phyloP scores from a whole-genome alignment of 331 rosid species.

The Phaseolus coccineus region DNA sequence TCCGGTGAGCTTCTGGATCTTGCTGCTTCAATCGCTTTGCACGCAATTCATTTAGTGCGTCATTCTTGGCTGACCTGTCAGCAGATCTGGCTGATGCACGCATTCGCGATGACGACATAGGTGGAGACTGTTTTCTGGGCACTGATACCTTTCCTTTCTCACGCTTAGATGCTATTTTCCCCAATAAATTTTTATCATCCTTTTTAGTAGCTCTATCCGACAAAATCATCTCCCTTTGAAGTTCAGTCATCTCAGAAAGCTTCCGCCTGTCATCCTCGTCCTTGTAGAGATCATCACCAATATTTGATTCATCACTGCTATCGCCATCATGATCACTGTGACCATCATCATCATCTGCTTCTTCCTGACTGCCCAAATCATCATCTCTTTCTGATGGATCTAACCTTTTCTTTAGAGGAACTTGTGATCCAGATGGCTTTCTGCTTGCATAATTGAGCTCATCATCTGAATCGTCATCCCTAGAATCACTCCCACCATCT shows the following conservation, averaged over 20 bases:
- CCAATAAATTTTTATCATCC: conserved; percentile 78
- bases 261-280: conserved; percentile 78
- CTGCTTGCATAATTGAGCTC: conserved; percentile 66
- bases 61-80: conserved; percentile 90
- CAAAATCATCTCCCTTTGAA: conserved; percentile 89
- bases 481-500: conserved; percentile 91
- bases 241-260: conserved; percentile 93
- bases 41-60: conserved; percentile 83
- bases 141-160: conserved; percentile 69
- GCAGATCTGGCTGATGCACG: conserved; percentile 90
- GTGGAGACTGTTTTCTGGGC: conserved; percentile 79
- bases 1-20: conserved; percentile 86
- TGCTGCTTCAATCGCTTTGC: conserved; percentile 93
- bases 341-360: conserved; percentile 63
- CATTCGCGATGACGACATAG: conserved; percentile 75
- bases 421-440: conserved; percentile 82
- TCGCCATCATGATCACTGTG: conserved; percentile 67
- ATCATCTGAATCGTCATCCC: conserved; percentile 85
- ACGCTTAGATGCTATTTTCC: conserved; percentile 77
- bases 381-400: conserved; percentile 83
- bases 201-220: conserved; percentile 85
- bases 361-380: conserved; percentile 79
- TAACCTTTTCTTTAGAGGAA: conserved; percentile 86
- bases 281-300: conserved; percentile 88
- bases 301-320: conserved; percentile 81